Evolutionary conservation across 331 rosid genomes (phyloP).

Genomic region (Malus hybrid): DNA sequence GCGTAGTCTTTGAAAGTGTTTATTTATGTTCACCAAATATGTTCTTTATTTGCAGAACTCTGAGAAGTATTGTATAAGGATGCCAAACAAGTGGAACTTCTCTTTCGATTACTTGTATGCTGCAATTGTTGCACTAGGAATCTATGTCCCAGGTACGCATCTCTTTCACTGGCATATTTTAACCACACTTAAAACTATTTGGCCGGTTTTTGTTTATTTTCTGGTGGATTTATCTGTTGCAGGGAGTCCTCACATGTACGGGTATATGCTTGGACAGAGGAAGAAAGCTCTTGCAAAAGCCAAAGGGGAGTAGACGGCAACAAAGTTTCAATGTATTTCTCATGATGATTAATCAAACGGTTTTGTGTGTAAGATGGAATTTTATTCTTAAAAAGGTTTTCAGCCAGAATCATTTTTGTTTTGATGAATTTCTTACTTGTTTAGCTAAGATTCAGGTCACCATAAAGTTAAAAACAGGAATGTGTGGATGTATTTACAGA

Average conservation of each 20-base stretch:
- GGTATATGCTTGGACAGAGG: constrained; percentile 78
- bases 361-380: not conserved
- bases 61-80: constrained; percentile 68
- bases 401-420: not conserved
- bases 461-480: not conserved
- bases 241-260: constrained; percentile 82
- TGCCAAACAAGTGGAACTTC: constrained; percentile 91
- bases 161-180: constrained; percentile 2
- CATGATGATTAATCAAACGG: not conserved
- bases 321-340: not conserved
- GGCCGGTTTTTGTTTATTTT: not conserved
- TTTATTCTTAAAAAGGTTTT: not conserved
- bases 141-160: constrained; percentile 76
- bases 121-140: constrained; percentile 38
- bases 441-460: too few relatives aligned
- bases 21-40: not conserved
- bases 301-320: constrained; percentile 38
- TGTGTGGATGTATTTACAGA: not conserved
- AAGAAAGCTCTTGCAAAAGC: constrained; percentile 70
- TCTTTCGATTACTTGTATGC: constrained; percentile 64
- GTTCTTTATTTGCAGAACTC: constrained; percentile 52
- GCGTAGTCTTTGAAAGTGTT: not conserved
- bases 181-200: not conserved
- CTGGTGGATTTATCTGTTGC: constrained; percentile 22
- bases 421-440: not conserved